These are phyloP conservation scores for Ganoderma sinense DNA, from an alignment of 1,284 basidiomycete species.

Conservation along the genomic window DNA sequence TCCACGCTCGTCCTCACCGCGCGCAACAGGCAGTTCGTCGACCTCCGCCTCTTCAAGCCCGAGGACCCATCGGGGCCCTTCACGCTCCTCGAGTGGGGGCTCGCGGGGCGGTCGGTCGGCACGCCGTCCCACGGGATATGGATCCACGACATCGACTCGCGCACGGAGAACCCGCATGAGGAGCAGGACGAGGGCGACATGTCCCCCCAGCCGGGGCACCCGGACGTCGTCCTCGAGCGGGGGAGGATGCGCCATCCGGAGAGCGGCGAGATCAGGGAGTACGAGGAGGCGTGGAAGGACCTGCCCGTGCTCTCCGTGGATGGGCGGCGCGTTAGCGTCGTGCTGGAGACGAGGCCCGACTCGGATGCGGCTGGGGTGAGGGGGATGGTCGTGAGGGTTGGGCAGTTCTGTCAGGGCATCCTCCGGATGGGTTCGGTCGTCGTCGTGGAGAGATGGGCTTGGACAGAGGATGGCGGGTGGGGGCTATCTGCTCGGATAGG, in stretches of 20 bases:
- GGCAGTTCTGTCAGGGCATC: constrained; percentile 28
- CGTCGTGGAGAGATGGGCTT: constrained; percentile 23
- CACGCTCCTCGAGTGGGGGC: constrained; percentile 25
- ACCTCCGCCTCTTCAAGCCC: constrained; percentile 24
- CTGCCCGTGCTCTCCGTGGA: constrained; percentile 11
- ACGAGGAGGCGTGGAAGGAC: constrained; percentile 30
- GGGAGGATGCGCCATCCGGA: constrained; percentile 27
- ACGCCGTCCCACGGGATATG: constrained; percentile 22
- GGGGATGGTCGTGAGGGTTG: constrained; percentile 21
- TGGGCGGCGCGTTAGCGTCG: constrained; percentile 9
- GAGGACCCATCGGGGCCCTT: background rate
- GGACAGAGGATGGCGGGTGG: constrained; percentile 17
- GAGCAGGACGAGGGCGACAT: constrained; percentile 27
- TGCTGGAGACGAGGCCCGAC: constrained; percentile 13
- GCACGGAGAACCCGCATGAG: constrained; percentile 19
- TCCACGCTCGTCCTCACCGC: constrained; percentile 30
- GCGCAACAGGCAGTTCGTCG: constrained; percentile 24
- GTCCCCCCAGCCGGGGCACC: constrained; percentile 21
- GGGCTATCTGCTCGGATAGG: constrained; percentile 17
- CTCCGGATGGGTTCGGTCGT: constrained; percentile 17
- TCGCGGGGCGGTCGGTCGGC: constrained; percentile 24
- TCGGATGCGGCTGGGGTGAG: background rate
- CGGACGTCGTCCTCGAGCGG: constrained; percentile 23
- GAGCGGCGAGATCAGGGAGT: constrained; percentile 23
- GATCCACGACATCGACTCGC: constrained; percentile 32